These are phyloP conservation scores for Leersia perrieri DNA, from an alignment of 176 grass and related monocot genomes.

Conservation along the genomic window DNA sequence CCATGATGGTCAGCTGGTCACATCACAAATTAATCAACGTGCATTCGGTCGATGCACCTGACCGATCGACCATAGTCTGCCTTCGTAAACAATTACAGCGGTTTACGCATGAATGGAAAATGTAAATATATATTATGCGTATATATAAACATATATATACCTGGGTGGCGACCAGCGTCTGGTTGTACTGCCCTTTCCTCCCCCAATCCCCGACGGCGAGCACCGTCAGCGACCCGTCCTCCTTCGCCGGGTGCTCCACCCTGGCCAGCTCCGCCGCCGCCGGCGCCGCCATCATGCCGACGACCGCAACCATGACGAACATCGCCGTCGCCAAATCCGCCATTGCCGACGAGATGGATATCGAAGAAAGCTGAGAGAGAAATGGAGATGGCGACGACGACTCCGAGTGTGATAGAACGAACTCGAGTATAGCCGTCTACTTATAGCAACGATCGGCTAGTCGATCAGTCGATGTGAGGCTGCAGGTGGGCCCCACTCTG, in stretches of 20 bases:
- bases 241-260: slow-evolving; percentile 54
- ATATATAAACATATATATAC: slow-evolving; percentile 27
- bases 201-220: slow-evolving; percentile 78
- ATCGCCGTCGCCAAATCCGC: background rate
- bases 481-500: background rate
- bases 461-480: background rate
- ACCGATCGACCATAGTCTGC: too few relatives aligned
- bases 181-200: slow-evolving; percentile 61
- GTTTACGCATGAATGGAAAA: too few relatives aligned
- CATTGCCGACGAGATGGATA: background rate
- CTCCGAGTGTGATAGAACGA: background rate
- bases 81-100: too few relatives aligned
- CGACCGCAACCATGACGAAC: background rate
- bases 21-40: too few relatives aligned
- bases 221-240: slow-evolving; percentile 47
- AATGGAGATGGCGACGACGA: background rate
- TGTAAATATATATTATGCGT: too few relatives aligned
- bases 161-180: slow-evolving; percentile 64
- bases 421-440: background rate
- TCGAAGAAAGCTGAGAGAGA: background rate
- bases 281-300: background rate
- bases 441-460: background rate
- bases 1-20: too few relatives aligned
- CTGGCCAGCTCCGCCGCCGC: slow-evolving; percentile 38
- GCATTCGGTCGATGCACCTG: too few relatives aligned